Base-by-base conservation (phyloP, 106 monocot species). In the Allium fistulosum region DNA sequence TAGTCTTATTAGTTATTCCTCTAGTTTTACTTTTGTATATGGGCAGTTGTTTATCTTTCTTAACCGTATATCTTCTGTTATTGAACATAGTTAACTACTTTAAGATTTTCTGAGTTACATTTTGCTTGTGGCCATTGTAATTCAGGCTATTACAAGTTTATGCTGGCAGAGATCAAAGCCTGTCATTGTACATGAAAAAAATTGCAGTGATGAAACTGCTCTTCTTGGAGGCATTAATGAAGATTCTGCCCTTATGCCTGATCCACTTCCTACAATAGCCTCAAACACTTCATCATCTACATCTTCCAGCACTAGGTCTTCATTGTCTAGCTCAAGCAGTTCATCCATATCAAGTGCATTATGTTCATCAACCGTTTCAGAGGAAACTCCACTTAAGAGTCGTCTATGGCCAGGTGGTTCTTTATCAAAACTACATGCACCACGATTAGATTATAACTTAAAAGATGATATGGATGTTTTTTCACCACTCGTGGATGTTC, bases 401-500 rank as follows among this genome's bases (percentile, higher is more conserved):
- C 80, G 78, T 46, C 64, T 76, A 69, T 74, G 78, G 73, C 51
- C 81, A 65, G 81, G 76, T 45, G 79, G 85, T 60, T 51, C 79
- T 82, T 72, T 96, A 67, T 69, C 87, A 56, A 90, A 76, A 80
- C 79, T 91, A 28, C 92, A 90, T 5, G 84, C 90, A 49, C 80
- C 84, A 66, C 86, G 73, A 9, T 49, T 59, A 70, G 76, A 18
- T 66, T 78, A 65, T 59, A 80, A 76, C 60, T 59, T 93, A 10
- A 99, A 99, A 69, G 99, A 99, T 78, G 99, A 99, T 74, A 99
- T 99, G 99, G 93, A 93, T 81, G 90, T 99, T 11, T 99, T 99
- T 71, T 99, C 99, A 56, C 99, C 99, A 17, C 79, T 99, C 57
- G 99, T 87, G 15, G 99, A 99, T 80, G 90, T 99, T 48, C 99